phyloP scores from a whole-genome alignment of 129 eudicot species.

The Flaveria trinervia region DNA sequence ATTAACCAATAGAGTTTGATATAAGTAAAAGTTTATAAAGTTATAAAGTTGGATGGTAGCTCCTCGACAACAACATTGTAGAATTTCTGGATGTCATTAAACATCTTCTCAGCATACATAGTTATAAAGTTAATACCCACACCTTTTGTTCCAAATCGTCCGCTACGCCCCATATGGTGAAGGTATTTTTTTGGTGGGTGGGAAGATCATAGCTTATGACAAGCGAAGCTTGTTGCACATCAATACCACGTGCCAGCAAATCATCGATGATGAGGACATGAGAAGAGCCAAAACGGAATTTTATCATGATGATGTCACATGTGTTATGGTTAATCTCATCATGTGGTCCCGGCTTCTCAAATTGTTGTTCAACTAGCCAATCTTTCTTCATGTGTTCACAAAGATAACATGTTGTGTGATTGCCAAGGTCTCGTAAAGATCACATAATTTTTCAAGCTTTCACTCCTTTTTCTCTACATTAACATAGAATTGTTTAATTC shows the following conservation, averaged over 20 bases:
- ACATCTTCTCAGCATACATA: slow-evolving; percentile 60
- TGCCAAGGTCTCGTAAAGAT: slow-evolving; percentile 68
- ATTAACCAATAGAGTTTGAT: too few relatives aligned
- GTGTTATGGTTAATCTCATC: slow-evolving; percentile 89
- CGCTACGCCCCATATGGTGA: slow-evolving; percentile 70
- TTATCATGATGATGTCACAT: slow-evolving; percentile 73
- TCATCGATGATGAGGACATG: slow-evolving; percentile 83
- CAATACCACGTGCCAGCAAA: slow-evolving; percentile 77
- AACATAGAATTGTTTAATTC: slow-evolving; percentile 69
- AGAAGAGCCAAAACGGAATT: slow-evolving; percentile 78
- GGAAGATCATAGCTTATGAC: slow-evolving; percentile 83
- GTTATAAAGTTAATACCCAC: slow-evolving; percentile 76
- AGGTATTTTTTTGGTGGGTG: slow-evolving; percentile 84
- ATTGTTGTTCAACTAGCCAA: slow-evolving; percentile 81
- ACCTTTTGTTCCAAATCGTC: slow-evolving; percentile 83
- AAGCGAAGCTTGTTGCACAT: slow-evolving; percentile 81
- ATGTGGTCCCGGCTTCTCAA: slow-evolving; percentile 77
- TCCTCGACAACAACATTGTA: slow-evolving; percentile 71
- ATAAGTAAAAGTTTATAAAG: too few relatives aligned
- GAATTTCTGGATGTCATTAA: slow-evolving; percentile 70
- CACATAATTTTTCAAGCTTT: slow-evolving; percentile 76
- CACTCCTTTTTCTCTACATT: slow-evolving; percentile 81
- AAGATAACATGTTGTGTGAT: slow-evolving; percentile 83
- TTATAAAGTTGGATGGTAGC: slow-evolving; percentile 67
- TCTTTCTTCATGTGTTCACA: slow-evolving; percentile 77